Evolutionary conservation across 305 asterid species (phyloP), one percentile per base, ranked within the genome.

Genomic region (Fraxinus ornus): DNA sequence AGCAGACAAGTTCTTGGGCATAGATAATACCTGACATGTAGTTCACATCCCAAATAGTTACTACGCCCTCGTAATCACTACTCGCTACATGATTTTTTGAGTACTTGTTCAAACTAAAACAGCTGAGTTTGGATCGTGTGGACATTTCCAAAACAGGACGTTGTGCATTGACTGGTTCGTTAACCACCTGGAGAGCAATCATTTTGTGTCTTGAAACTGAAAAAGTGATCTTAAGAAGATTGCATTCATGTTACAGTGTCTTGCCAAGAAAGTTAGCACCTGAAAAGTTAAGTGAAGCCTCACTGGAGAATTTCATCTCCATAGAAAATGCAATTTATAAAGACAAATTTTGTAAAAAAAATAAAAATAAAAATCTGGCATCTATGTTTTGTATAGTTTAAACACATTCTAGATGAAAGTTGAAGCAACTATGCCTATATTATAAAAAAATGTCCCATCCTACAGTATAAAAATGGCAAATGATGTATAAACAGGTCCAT

Each of bases 41-140:
- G 93, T n/a, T 90, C 78, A 94, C 97, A 88, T 95, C 97, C 97
- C 99, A 95, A 75, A 95, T 92, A 57, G 98, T 94, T 44, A 93
- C 94, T 83, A 92, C 90, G 81, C 99, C 99, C 87, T 94, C 98
- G 82, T 95, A 93, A 88, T 95, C 98, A 39, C 98, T 94, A 84
- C 98, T 95, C 21, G 97, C 98, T 83, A 95, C 88, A 80, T 92
- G 91, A 84, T 88, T 91, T 85, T 93, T 95, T 15, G 88, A 75
- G 81, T 86, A 93, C 87, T 91, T 94, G 85, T 95, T 95, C 97
- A 97, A 95, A 86, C 99, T 95, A 88, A 94, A 87, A 85, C 98
- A 95, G 85, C 99, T 94, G 68, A 95, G 91, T 81, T 95, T 95
- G 77, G 98, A 91, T 82, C 97, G 76, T 7, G 97, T 90, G 30